phyloP scores from a whole-genome alignment of 495 filamentous ascomycete genomes.

The Aspergillus indologenus region DNA sequence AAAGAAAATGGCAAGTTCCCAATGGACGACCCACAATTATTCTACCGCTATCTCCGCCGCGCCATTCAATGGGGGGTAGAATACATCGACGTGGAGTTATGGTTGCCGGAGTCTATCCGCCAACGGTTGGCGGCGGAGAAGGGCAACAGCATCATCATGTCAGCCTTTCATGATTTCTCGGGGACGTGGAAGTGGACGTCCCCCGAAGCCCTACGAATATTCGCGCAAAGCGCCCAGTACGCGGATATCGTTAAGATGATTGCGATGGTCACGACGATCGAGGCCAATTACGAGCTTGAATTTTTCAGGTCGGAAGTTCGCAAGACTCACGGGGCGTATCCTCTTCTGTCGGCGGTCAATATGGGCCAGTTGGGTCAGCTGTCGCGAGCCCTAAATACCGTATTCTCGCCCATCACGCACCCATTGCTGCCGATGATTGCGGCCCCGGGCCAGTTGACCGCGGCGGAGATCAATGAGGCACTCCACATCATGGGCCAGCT shows the following conservation, averaged over 20 bases:
- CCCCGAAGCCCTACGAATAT: constrained; percentile 62
- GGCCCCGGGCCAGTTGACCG: constrained; percentile 77
- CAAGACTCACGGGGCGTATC: constrained; percentile 56
- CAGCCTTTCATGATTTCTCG: constrained; percentile 82
- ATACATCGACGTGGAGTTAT: constrained; percentile 83
- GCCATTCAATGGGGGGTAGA: constrained; percentile 85
- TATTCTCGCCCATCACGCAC: constrained; percentile 84
- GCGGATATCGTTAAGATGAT: constrained; percentile 90
- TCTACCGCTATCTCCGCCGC: constrained; percentile 71
- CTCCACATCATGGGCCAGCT: constrained; percentile 75
- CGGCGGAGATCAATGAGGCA: constrained; percentile 77
- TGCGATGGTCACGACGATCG: constrained; percentile 69
- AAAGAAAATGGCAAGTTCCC: constrained; percentile 79
- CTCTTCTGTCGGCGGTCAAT: constrained; percentile 77
- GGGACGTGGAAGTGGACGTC: constrained; percentile 80
- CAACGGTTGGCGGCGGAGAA: constrained; percentile 61
- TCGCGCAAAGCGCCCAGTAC: constrained; percentile 65
- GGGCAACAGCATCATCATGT: constrained; percentile 77
- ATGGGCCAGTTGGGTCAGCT: constrained; percentile 83
- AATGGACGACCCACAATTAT: constrained; percentile 71
- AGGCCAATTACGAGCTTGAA: constrained; percentile 83
- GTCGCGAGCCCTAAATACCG: constrained; percentile 73
- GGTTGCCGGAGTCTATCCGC: constrained; percentile 75
- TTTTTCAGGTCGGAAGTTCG: constrained; percentile 79
- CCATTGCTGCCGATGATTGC: constrained; percentile 80